Evolutionary conservation across 129 eudicot genomes (phyloP).

Genomic region (Flaveria bidentis): DNA sequence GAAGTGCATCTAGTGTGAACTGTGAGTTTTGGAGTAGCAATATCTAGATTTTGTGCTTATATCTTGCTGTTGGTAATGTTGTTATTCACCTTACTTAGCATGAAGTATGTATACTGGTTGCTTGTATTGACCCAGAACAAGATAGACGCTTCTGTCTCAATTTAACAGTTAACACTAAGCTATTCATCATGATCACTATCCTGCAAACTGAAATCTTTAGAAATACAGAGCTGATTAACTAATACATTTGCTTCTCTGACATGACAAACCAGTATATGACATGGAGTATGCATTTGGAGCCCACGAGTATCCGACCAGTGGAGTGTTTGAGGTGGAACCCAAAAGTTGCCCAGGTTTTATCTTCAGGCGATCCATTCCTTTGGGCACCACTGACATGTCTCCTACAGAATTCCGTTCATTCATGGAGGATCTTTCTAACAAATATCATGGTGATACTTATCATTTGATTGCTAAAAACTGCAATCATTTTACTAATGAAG

Average conservation of each 20-base stretch:
- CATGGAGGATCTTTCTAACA: conserved; percentile 65
- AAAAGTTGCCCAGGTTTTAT: conserved; percentile 84
- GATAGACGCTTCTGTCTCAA: no score
- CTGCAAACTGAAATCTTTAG: not conserved
- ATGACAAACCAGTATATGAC: conserved; percentile 60
- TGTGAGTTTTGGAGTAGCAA: conserved; percentile 4
- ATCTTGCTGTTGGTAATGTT: no score
- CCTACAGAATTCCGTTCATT: conserved; percentile 71
- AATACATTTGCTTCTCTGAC: conserved; percentile 23
- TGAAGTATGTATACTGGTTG: not conserved
- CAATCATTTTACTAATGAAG: conserved; percentile 91
- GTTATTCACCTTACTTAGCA: conserved; percentile 12
- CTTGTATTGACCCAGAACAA: not conserved
- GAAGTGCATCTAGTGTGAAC: conserved; percentile 7
- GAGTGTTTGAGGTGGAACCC: conserved; percentile 93
- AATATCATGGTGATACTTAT: conserved; percentile 78
- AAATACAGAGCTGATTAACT: not conserved
- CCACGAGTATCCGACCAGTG: conserved; percentile 87
- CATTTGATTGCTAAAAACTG: conserved; percentile 89
- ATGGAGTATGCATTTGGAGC: conserved; percentile 94
- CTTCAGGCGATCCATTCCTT: conserved; percentile 68
- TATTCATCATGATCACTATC: not conserved
- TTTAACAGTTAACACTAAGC: not conserved
- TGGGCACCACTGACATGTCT: conserved; percentile 81
- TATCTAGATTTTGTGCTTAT: no score